Conservation (phyloP, 371 early-diverging fungal genomes). For the Syncephalastrum racemosum region DNA sequence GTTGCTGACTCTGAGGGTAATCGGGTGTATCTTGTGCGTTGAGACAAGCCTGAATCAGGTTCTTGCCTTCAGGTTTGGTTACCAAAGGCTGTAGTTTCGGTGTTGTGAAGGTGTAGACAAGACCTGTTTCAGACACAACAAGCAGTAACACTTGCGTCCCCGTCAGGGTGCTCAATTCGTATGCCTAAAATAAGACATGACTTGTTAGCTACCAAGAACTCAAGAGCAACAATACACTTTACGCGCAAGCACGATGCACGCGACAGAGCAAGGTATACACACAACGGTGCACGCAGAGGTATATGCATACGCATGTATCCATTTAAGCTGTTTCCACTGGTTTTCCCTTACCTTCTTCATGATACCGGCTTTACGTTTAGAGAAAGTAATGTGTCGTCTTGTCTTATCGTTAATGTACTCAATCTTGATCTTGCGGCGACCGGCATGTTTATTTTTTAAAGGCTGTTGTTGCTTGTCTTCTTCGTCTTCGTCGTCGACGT, state of each 20-base stretch:
- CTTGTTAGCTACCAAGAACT: too few relatives aligned
- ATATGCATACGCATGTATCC: too few relatives aligned
- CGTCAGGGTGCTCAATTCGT: slow-evolving; percentile 95
- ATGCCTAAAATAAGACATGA: slow-evolving; percentile 63
- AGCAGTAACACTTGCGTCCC: slow-evolving; percentile 97
- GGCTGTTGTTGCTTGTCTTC: too few relatives aligned
- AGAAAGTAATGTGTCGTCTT: slow-evolving; percentile 93
- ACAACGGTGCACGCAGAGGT: too few relatives aligned
- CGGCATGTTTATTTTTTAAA: slow-evolving; percentile 50
- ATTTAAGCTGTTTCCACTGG: too few relatives aligned
- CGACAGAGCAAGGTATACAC: too few relatives aligned
- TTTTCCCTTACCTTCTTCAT: slow-evolving; percentile 84
- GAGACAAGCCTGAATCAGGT: slow-evolving; percentile 93
- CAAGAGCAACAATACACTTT: too few relatives aligned
- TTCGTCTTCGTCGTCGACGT: too few relatives aligned
- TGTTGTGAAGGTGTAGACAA: slow-evolving; percentile 99
- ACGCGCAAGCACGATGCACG: too few relatives aligned
- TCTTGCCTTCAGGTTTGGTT: slow-evolving; percentile 92
- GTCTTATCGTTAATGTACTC: slow-evolving; percentile 93
- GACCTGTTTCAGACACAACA: slow-evolving; percentile 97
- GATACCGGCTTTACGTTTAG: slow-evolving; percentile 96
- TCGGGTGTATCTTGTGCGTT: slow-evolving; percentile 73
- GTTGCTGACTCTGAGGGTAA: slow-evolving; percentile 11
- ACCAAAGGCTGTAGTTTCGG: slow-evolving; percentile 96
- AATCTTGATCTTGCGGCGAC: slow-evolving; percentile 91